These are phyloP conservation scores for Yarrowia sp. DNA, from an alignment of 805 yeast genomes.

Conservation along the genomic window DNA sequence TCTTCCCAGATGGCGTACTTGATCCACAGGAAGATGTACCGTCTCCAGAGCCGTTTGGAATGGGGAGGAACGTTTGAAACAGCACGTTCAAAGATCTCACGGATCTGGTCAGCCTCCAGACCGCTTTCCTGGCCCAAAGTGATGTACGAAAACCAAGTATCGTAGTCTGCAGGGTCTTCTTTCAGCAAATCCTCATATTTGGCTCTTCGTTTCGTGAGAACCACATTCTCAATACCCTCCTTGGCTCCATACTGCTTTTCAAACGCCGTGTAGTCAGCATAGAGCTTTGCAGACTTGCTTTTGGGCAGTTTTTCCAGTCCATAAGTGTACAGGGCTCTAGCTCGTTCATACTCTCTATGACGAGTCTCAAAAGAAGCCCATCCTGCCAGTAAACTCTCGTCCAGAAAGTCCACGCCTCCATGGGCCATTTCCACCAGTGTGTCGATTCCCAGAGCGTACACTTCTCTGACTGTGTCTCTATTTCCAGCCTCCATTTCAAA, in stretches of 20 bases:
- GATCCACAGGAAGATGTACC: slow-evolving; percentile 76
- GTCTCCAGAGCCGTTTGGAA: slow-evolving; percentile 62
- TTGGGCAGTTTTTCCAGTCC: slow-evolving; percentile 58
- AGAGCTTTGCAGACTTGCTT: slow-evolving; percentile 51
- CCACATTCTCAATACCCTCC: slow-evolving; percentile 60
- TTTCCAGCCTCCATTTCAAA: slow-evolving; percentile 68
- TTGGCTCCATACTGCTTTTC: slow-evolving; percentile 69
- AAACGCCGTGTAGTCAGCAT: slow-evolving; percentile 60
- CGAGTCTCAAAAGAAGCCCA: slow-evolving; percentile 80
- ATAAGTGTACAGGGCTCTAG: slow-evolving; percentile 62
- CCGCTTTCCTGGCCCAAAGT: slow-evolving; percentile 57
- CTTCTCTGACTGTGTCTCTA: slow-evolving; percentile 60
- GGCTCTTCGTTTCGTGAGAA: slow-evolving; percentile 61
- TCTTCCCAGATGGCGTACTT: slow-evolving; percentile 70
- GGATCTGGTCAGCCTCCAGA: slow-evolving; percentile 47
- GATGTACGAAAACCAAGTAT: slow-evolving; percentile 82
- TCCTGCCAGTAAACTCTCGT: slow-evolving; percentile 53
- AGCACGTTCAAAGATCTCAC: slow-evolving; percentile 57
- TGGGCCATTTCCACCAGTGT: slow-evolving; percentile 50
- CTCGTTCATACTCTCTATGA: slow-evolving; percentile 66
- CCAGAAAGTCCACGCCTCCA: slow-evolving; percentile 48
- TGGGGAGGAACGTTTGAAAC: slow-evolving; percentile 51
- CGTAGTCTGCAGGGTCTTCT: slow-evolving; percentile 64
- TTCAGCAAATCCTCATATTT: slow-evolving; percentile 59
- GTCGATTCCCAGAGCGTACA: slow-evolving; percentile 73